phyloP scores from a whole-genome alignment of 169 alveolate species.

The Neospora caninum region DNA sequence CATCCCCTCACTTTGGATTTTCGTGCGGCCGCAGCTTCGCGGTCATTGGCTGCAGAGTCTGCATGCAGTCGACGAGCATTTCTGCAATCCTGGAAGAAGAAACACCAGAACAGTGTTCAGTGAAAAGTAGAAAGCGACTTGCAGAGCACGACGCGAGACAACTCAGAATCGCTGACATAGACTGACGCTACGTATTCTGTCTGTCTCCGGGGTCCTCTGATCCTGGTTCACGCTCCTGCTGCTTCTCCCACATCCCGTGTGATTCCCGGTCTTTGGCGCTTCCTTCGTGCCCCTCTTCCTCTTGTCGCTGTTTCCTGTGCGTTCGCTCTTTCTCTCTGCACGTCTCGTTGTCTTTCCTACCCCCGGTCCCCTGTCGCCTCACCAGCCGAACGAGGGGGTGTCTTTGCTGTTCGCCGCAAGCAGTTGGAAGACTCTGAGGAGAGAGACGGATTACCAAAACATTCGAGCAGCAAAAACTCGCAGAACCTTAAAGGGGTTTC shows the following conservation, averaged over 20 bases:
- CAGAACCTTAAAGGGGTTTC: no score
- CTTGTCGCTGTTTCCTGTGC: not conserved
- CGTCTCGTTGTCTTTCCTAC: no score
- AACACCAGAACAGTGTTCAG: not conserved
- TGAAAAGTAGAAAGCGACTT: not conserved
- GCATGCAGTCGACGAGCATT: conserved; percentile 27
- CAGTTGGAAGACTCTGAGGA: not conserved
- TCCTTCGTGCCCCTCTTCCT: not conserved
- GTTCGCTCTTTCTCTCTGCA: not conserved
- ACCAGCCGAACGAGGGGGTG: not conserved
- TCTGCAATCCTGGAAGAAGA: not conserved
- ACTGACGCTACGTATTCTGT: not conserved
- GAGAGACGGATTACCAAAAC: no score
- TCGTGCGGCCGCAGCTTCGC: conserved; percentile 34
- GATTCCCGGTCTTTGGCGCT: not conserved
- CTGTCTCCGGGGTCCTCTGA: not conserved
- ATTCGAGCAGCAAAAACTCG: no score
- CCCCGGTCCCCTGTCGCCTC: not conserved
- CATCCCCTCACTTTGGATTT: not conserved
- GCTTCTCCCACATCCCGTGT: not conserved
- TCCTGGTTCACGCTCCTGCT: not conserved
- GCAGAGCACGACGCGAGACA: not conserved
- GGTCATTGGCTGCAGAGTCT: not conserved
- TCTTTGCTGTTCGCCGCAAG: conserved; percentile 5
- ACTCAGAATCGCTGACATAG: not conserved